Base-by-base conservation (phyloP, 2,329 filamentous ascomycete genomes). In the Onygenales sp. region DNA sequence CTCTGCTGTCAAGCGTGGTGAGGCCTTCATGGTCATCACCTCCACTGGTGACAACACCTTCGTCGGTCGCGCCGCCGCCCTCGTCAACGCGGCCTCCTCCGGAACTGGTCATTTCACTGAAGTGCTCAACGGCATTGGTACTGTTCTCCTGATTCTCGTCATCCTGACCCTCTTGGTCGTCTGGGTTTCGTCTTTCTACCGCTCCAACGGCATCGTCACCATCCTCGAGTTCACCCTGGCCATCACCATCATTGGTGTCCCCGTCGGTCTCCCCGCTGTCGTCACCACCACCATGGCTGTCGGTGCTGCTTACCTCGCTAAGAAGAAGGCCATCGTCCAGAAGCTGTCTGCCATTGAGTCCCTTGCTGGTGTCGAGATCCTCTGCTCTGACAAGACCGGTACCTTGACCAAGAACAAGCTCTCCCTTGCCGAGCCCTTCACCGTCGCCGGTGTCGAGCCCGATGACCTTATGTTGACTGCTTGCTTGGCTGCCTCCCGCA, bases 201-300 rank as follows among this genome's bases (percentile, higher is more conserved):
- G 89, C 56, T 91, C 86, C 66, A 91, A 92, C 72, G 71, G 69
- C 55, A 94, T 93, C 58, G 83, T 91, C 58, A 72, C 74, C 5
- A 94, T 95, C 56, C 83, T 95, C 47, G 79, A 87, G 60, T 93
- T 89, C 75, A 93, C 89, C 53, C 79, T 95, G 44, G 89, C 87
- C 60, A 91, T 95, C 64, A 93, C 88, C 63, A 92, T 95, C 60
- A 87, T 94, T 58, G 89, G 89, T 80, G 89, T 95, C 31, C 89
- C 89, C 52, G 89, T 95, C 73, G 89, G 89, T 84, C 87, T 95
- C 60, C 89, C 89, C 56, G 89, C 88, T 63, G 89, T 95, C 75
- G 89, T 94, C 57, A 95, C 90, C 64, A 95, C 89, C 63, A 95
- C 89, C 68, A 93, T 95, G 89, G 89, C 89, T 69, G 89, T 95